A percentile compares a stretch with the other conserved stretches of the same genome.
Conservation (phyloP, 192 early-diverging fungal species). For the Coemansia nantahalensis region DNA sequence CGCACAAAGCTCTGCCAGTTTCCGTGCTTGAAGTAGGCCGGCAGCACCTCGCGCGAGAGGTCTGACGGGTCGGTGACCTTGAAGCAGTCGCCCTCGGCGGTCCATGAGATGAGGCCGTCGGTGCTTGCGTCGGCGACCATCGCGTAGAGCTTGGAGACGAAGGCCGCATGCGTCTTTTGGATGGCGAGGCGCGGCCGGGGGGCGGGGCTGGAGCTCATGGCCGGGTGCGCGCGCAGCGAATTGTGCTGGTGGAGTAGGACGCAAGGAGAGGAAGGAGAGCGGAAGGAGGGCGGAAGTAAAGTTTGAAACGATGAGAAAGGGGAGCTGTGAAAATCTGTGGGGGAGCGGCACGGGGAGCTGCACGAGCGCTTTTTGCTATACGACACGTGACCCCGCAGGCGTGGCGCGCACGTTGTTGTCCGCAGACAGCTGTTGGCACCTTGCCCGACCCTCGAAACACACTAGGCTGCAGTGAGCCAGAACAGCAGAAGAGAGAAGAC, state of each 20-base stretch:
- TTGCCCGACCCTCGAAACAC: too few relatives aligned
- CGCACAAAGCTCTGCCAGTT: conserved; percentile 91
- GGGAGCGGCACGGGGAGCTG: too few relatives aligned
- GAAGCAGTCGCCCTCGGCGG: conserved; percentile 70
- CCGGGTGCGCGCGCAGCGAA: background rate
- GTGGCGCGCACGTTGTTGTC: too few relatives aligned
- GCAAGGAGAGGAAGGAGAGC: background rate
- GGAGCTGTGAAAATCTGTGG: too few relatives aligned
- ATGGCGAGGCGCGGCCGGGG: conserved; percentile 32
- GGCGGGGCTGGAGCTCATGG: too few relatives aligned
- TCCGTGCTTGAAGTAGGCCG: conserved; percentile 84
- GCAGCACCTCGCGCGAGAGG: conserved; percentile 65
- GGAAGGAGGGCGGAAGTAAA: conserved; percentile 9
- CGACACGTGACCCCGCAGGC: too few relatives aligned
- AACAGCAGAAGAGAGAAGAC: too few relatives aligned
- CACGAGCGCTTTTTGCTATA: too few relatives aligned
- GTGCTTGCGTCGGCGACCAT: conserved; percentile 36
- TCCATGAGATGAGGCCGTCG: conserved; percentile 44
- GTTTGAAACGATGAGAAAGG: too few relatives aligned
- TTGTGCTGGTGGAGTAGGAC: background rate
- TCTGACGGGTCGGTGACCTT: conserved; percentile 80
- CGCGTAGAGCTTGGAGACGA: conserved; percentile 52
- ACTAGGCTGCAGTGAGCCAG: too few relatives aligned
- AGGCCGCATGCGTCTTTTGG: conserved; percentile 46
- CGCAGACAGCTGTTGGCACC: too few relatives aligned